Conservation (phyloP, 257 asterid species). For the Primulina huaijiensis region DNA sequence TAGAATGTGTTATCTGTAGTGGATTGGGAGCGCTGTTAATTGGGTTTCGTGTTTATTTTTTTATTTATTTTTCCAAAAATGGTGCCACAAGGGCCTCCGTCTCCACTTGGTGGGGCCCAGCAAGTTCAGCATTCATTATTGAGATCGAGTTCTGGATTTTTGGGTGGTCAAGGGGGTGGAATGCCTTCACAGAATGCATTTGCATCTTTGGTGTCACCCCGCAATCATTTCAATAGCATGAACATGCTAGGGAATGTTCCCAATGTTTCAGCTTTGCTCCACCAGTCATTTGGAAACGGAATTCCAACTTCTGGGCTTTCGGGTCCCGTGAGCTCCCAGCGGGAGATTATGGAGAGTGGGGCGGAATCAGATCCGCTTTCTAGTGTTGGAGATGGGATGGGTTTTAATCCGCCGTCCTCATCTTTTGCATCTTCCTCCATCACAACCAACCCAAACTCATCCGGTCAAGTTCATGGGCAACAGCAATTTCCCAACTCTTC, state of each 20-base stretch:
- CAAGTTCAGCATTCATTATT: slow-evolving; percentile 55
- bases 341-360: slow-evolving; percentile 59
- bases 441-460: slow-evolving; percentile 43
- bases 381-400: slow-evolving; percentile 56
- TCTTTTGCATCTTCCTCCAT: no score
- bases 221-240: slow-evolving; percentile 60
- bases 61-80: no score
- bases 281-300: slow-evolving; percentile 74
- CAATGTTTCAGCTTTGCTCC: slow-evolving; percentile 60
- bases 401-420: slow-evolving; percentile 52
- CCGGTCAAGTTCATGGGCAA: slow-evolving; percentile 70
- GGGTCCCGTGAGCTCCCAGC: slow-evolving; percentile 61
- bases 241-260: slow-evolving; percentile 67
- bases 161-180: slow-evolving; percentile 83
- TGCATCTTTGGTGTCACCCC: slow-evolving; percentile 65
- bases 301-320: slow-evolving; percentile 58
- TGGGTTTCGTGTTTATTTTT: no score
- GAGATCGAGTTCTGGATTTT: slow-evolving; percentile 67
- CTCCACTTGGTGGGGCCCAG: slow-evolving; percentile 67
- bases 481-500: slow-evolving; percentile 59
- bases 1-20: no score
- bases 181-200: slow-evolving; percentile 62
- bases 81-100: slow-evolving; percentile 82
- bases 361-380: slow-evolving; percentile 64
- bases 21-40: no score